phyloP scores from a whole-genome alignment of 1,284 basidiomycete species.

The Ustanciosporium gigantosporum region DNA sequence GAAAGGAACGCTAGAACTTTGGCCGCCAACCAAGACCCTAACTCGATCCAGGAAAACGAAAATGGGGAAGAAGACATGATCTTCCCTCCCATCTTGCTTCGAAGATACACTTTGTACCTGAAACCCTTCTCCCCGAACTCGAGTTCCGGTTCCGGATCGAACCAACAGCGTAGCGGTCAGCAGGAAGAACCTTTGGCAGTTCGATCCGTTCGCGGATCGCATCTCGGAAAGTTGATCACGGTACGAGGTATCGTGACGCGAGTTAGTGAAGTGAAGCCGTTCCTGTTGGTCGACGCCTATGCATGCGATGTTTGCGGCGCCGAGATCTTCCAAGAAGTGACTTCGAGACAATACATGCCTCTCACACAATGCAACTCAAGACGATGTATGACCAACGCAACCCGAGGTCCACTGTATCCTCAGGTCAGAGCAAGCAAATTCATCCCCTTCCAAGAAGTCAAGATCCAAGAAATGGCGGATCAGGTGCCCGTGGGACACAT shows the following conservation, averaged over 20 bases:
- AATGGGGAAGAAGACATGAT: constrained; percentile 38
- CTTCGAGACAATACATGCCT: constrained; percentile 87
- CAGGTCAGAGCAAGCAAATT: constrained; percentile 97
- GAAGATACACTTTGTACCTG: constrained; percentile 96
- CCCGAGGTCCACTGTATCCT: constrained; percentile 90
- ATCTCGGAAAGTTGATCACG: constrained; percentile 89
- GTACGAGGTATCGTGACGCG: constrained; percentile 97
- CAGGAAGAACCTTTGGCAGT: constrained; percentile 72
- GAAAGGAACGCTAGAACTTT: constrained; percentile 81
- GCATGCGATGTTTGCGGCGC: constrained; percentile 97
- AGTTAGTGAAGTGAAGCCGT: constrained; percentile 97
- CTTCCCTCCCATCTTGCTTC: constrained; percentile 78
- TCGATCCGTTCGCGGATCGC: constrained; percentile 80
- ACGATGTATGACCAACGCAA: constrained; percentile 84
- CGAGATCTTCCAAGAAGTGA: constrained; percentile 97
- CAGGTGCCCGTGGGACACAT: constrained; percentile 99
- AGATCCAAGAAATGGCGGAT: constrained; percentile 99
- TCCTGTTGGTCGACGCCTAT: constrained; percentile 95
- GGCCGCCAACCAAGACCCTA: constrained; percentile 43
- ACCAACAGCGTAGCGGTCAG: not conserved
- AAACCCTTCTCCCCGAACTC: constrained; percentile 70
- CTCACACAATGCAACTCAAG: constrained; percentile 72
- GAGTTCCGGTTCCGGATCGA: constrained; percentile 58
- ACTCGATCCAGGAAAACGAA: constrained; percentile 21
- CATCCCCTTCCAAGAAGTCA: constrained; percentile 96